Conservation (phyloP, 176 grass and related monocot species). For the Hyparrhenia diplandra region DNA sequence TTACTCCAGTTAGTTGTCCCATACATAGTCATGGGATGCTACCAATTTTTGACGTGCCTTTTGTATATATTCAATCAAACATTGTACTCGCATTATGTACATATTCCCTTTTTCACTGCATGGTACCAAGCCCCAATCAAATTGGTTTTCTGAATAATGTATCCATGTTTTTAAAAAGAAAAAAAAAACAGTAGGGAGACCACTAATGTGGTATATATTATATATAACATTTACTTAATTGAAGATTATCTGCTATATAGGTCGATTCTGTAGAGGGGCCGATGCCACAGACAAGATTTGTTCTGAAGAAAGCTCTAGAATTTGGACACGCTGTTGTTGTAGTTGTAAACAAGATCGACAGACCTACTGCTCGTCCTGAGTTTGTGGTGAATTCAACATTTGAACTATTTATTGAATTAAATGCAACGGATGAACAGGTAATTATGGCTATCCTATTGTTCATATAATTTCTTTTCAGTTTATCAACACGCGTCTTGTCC, state of each 20-base stretch:
- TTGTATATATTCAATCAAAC: background rate
- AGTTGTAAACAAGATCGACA: slow-evolving; percentile 96
- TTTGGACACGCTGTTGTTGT: slow-evolving; percentile 98
- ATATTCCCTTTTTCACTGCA: slow-evolving; percentile 22
- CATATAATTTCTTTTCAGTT: slow-evolving; percentile 12
- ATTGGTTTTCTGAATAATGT: slow-evolving; percentile 1
- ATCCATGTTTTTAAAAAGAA: background rate
- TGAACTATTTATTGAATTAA: slow-evolving; percentile 97
- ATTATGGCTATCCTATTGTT: background rate
- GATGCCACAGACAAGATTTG: slow-evolving; percentile 99
- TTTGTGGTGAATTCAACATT: slow-evolving; percentile 97
- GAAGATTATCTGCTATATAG: slow-evolving; percentile 41
- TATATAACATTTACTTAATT: slow-evolving; percentile 2
- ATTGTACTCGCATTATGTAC: background rate
- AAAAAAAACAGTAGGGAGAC: background rate
- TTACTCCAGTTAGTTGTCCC: slow-evolving; percentile 4
- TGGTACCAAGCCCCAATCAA: slow-evolving; percentile 1
- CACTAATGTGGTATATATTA: background rate
- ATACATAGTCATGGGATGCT: background rate
- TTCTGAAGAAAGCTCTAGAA: slow-evolving; percentile 96
- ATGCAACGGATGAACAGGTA: slow-evolving; percentile 94
- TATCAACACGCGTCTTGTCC: background rate
- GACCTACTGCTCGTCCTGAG: slow-evolving; percentile 82
- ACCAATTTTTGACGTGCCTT: background rate
- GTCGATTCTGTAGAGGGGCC: slow-evolving; percentile 99